Conservation (phyloP, 2,329 filamentous ascomycete genomes). For the Diaporthe ampelina region DNA sequence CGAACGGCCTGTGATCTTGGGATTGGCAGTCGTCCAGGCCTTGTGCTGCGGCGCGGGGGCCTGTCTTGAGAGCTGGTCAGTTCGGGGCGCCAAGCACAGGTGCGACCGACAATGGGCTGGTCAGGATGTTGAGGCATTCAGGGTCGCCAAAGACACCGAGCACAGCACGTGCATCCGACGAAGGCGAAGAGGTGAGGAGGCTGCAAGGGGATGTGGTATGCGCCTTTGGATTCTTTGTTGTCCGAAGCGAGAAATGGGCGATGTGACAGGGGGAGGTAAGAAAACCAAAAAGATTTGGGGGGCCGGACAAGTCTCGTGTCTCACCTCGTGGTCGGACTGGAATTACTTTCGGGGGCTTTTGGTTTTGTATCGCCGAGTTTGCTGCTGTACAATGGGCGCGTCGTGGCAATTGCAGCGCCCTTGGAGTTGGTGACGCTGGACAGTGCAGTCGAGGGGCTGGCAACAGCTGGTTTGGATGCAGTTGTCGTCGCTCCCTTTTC, state of each 20-base stretch:
- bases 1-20: constrained; percentile 49
- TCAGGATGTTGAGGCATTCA: constrained; percentile 18
- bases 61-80: constrained; percentile 42
- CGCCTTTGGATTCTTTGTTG: constrained; percentile 43
- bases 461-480: constrained; percentile 27
- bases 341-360: constrained; percentile 44
- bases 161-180: constrained; percentile 29
- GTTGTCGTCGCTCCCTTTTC: constrained; percentile 38
- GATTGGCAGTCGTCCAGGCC: constrained; percentile 51
- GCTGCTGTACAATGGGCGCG: constrained; percentile 50
- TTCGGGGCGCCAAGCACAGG: constrained; percentile 26
- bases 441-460: constrained; percentile 19
- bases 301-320: constrained; percentile 48
- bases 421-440: constrained; percentile 24
- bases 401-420: constrained; percentile 34
- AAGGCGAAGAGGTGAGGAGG: constrained; percentile 7
- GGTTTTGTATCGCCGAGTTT: constrained; percentile 49
- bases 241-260: constrained; percentile 26
- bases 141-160: constrained; percentile 22
- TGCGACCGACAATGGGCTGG: constrained; percentile 14
- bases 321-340: constrained; percentile 51
- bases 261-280: constrained; percentile 26
- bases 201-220: constrained; percentile 29
- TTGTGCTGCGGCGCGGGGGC: constrained; percentile 49
- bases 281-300: constrained; percentile 42